phyloP scores from a whole-genome alignment of 2,329 filamentous ascomycete species.

The Colletotrichum cuscutae region DNA sequence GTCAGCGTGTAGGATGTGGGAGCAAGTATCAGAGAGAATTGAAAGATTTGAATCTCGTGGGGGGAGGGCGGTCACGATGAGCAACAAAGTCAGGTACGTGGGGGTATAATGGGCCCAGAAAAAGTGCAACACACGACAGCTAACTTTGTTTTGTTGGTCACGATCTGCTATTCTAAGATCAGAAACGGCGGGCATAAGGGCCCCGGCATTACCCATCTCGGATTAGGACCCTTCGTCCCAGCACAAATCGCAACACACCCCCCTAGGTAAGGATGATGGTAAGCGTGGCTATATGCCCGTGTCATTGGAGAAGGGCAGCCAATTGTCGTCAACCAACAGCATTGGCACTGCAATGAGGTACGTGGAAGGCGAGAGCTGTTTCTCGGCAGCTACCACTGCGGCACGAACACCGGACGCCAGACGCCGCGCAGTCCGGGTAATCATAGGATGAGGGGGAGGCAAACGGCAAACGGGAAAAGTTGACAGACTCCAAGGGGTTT shows the following conservation, averaged over 20 bases:
- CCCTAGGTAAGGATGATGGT: conserved; percentile 7
- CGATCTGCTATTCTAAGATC: conserved; percentile 14
- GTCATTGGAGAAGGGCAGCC: not conserved
- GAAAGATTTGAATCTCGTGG: not conserved
- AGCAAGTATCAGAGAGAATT: not conserved
- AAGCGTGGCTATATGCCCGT: not conserved
- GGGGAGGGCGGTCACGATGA: not conserved
- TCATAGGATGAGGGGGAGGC: not conserved
- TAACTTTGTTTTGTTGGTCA: conserved; percentile 9
- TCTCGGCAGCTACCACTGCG: not conserved
- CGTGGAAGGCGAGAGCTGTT: not conserved
- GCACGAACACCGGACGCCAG: not conserved
- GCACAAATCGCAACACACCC: not conserved
- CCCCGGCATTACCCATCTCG: conserved; percentile 13
- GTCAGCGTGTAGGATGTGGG: not conserved
- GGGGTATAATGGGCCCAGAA: not conserved
- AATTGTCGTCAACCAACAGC: not conserved
- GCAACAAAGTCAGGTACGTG: not conserved
- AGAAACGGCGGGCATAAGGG: not conserved
- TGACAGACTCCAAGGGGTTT: not conserved
- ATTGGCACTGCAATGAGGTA: not conserved
- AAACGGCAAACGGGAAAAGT: not conserved
- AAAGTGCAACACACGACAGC: not conserved
- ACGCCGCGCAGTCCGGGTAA: not conserved
- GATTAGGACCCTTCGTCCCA: conserved; percentile 3